Conservation (phyloP, 306 rosid genomes). For the Prunus padus region DNA sequence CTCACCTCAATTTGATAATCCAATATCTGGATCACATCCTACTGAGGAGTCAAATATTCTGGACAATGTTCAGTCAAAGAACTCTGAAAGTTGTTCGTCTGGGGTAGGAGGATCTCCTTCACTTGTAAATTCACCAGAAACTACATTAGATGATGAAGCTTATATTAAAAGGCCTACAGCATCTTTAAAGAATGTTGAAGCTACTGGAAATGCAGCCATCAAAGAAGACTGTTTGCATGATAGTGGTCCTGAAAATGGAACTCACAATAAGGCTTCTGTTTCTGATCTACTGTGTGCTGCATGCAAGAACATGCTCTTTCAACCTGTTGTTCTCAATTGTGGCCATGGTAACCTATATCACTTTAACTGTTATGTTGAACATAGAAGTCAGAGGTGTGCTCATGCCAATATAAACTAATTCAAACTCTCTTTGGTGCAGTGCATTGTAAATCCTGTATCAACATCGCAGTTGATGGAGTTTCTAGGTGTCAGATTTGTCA, state of each 20-base stretch:
- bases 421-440: constrained; percentile 37
- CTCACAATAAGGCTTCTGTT: constrained; percentile 42
- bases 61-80: constrained; percentile 18
- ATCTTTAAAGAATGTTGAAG: constrained; percentile 7
- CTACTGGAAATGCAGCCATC: constrained; percentile 2
- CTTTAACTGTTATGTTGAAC: background rate
- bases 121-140: constrained; percentile 16
- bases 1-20: constrained; percentile 63
- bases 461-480: constrained; percentile 40
- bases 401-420: constrained; percentile 13
- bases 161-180: background rate
- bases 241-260: constrained; percentile 11
- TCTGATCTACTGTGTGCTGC: constrained; percentile 61
- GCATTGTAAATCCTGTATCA: constrained; percentile 65
- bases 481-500: constrained; percentile 71
- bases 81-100: constrained; percentile 5
- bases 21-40: constrained; percentile 36
- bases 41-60: constrained; percentile 29
- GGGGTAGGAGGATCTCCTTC: background rate
- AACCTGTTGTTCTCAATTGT: constrained; percentile 77
- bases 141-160: constrained; percentile 21
- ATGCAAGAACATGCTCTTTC: constrained; percentile 71
- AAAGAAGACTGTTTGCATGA: background rate
- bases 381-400: background rate
- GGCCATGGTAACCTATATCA: constrained; percentile 67